These are phyloP conservation scores for Primulina huaijiensis DNA, from an alignment of 257 asterid species.

Conservation along the genomic window DNA sequence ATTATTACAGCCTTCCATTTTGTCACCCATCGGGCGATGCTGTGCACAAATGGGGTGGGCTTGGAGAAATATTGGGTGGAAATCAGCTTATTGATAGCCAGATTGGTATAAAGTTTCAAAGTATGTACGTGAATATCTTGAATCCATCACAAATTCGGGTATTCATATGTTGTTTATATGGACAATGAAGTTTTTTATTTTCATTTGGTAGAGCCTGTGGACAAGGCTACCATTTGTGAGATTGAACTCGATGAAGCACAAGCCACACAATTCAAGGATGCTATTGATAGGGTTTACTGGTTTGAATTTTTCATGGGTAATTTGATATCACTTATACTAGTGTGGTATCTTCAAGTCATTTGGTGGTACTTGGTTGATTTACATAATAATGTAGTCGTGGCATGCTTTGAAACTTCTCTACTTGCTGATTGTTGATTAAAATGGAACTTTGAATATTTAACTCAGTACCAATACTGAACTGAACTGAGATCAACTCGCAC, in stretches of 20 bases:
- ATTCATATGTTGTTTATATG: conserved; percentile 9
- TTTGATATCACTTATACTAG: not conserved
- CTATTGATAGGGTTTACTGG: conserved; percentile 56
- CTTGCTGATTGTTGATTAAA: not conserved
- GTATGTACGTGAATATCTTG: conserved; percentile 28
- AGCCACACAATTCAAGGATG: conserved; percentile 59
- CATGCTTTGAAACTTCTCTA: not conserved
- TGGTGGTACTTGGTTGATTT: not conserved
- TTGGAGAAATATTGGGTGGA: conserved; percentile 68
- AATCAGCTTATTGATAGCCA: conserved; percentile 64
- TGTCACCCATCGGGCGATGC: conserved; percentile 45
- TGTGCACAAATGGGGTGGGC: conserved; percentile 66
- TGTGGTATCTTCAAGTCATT: not conserved
- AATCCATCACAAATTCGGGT: not conserved
- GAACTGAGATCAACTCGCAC: not conserved
- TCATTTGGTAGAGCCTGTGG: conserved; percentile 47
- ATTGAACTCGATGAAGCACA: conserved; percentile 51
- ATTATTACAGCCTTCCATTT: conserved; percentile 63
- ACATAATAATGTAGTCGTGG: not conserved
- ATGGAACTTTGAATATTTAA: not conserved
- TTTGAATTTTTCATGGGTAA: conserved; percentile 64
- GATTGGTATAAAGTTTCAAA: conserved; percentile 50
- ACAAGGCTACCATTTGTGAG: conserved; percentile 43
- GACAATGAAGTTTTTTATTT: conserved; percentile 16
- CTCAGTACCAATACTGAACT: not conserved